A percentile compares a stretch with the other conserved stretches of the same genome.
phyloP scores from a whole-genome alignment of 2,329 filamentous ascomycete genomes.

The Leptographium wingfieldii region DNA sequence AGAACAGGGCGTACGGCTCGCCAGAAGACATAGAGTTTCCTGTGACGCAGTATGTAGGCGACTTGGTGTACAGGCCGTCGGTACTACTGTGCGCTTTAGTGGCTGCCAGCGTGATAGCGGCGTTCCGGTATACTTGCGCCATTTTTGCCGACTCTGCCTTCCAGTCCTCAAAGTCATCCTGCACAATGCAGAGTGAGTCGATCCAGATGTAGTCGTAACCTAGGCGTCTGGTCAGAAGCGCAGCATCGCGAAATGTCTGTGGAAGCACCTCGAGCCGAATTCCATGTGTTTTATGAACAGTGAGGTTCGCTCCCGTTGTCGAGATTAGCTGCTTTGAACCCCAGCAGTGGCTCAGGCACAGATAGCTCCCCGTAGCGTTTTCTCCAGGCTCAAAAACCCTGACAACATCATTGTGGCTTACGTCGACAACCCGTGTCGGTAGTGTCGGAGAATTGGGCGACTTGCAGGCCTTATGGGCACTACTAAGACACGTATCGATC shows the following conservation, averaged over 20 bases:
- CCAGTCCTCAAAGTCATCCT: not conserved
- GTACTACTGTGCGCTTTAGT: not conserved
- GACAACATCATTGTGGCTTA: not conserved
- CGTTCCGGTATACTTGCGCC: not conserved
- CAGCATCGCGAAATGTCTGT: not conserved
- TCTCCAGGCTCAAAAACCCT: not conserved
- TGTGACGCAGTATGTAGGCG: not conserved
- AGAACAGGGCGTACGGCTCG: not conserved
- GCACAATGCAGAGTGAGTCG: not conserved
- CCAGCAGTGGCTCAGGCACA: not conserved
- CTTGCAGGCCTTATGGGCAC: not conserved
- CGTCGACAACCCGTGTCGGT: not conserved
- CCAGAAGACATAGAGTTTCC: not conserved
- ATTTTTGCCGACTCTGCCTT: not conserved
- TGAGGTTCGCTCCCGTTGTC: not conserved
- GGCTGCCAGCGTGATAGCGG: not conserved
- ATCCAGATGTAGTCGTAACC: not conserved
- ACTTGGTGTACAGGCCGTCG: not conserved
- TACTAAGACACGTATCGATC: not conserved
- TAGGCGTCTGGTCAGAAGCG: not conserved
- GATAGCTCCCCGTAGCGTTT: not conserved
- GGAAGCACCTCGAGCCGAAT: not conserved
- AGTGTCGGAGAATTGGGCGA: not conserved
- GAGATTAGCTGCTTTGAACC: not conserved
- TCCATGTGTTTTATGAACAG: not conserved